Evolutionary conservation across 1,284 basidiomycete species (phyloP).

Genomic region (Pseudozyma sp.): DNA sequence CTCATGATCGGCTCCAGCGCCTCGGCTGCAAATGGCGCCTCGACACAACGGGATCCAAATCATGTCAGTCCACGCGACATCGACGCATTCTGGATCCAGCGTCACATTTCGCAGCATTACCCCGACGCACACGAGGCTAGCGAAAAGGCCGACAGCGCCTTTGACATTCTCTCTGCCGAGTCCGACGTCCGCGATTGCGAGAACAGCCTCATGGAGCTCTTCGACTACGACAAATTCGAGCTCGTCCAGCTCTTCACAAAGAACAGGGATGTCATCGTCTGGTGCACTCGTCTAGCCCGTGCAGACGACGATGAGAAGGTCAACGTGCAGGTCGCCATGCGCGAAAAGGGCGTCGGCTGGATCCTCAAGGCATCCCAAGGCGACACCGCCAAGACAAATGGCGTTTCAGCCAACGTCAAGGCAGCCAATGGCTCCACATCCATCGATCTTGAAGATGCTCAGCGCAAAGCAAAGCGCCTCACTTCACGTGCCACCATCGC

Average conservation of each 20-base stretch:
- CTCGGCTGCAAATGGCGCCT: constrained; percentile 68
- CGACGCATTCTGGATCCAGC: constrained; percentile 98
- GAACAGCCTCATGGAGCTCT: constrained; percentile 96
- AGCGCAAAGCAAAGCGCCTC: constrained; percentile 71
- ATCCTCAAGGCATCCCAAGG: constrained; percentile 82
- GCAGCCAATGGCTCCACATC: constrained; percentile 71
- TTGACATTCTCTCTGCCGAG: constrained; percentile 84
- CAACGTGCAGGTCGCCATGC: constrained; percentile 97
- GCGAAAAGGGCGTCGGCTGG: constrained; percentile 96
- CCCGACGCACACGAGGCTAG: constrained; percentile 93
- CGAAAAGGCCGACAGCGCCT: constrained; percentile 86
- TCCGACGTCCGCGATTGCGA: constrained; percentile 94
- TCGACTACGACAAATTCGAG: constrained; percentile 91
- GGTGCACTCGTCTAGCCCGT: constrained; percentile 96
- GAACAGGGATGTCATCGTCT: constrained; percentile 94
- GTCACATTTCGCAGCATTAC: constrained; percentile 89
- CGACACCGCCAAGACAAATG: constrained; percentile 15
- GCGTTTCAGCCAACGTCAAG: constrained; percentile 28
- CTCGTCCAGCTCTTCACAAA: constrained; percentile 91
- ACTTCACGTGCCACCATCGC: constrained; percentile 89
- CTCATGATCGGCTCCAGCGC: constrained; percentile 56
- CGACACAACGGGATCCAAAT: constrained; percentile 69
- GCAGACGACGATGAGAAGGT: constrained; percentile 89
- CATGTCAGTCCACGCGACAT: constrained; percentile 86
- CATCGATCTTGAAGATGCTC: constrained; percentile 81